Evolutionary conservation across 805 yeast species (phyloP), one percentile per base, ranked within the genome.

Genomic region (Cyberlindnera mrakii): DNA sequence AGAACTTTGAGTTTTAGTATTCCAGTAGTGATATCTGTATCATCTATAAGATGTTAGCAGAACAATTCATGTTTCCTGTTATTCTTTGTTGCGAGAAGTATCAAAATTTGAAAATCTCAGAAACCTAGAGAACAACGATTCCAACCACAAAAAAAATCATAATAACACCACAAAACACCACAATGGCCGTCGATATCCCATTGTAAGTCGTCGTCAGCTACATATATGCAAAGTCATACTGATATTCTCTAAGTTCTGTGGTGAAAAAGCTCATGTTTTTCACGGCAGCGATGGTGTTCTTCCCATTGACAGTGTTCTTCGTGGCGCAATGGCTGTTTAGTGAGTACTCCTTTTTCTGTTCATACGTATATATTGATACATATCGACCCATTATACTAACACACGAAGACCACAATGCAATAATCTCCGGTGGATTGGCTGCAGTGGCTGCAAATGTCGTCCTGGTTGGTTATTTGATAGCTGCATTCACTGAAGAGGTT

Each of bases 341-440:
- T 55, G 27, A 23, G 27, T 23, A 23, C 9, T 8, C 23, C 2
- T 8, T 8, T 19, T 19, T 23, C 9, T 11, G 8, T 23, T 30
- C 43, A 58, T 50, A 3, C 48, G 1, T 4, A n/a, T 30, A 3
- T 34, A 4, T 30, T 38, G 11, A n/a, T 11, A 20, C 11, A 15
- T 5, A 15, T 18, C 5, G 16, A 15, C 16, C 52, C 59, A 7
- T 39, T 15, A 37, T 47, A 49, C 53, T 49, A 48, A 48, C 49
- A 15, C 7, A 13, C 6, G 3, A 6, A 48, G 50, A 47, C 23
- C 50, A 45, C 20, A 84, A 76, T 54, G 75, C 89, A 1, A 62
- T 85, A 13, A 65, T 82, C 11, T 80, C 87, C 40, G 95, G 95
- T 34, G 93, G 93, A 3, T 57, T 80, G n/a, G 87, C 90, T 31